Evolutionary conservation across 495 filamentous ascomycete genomes (phyloP).

Genomic region (Astrothelium macrocarpum): DNA sequence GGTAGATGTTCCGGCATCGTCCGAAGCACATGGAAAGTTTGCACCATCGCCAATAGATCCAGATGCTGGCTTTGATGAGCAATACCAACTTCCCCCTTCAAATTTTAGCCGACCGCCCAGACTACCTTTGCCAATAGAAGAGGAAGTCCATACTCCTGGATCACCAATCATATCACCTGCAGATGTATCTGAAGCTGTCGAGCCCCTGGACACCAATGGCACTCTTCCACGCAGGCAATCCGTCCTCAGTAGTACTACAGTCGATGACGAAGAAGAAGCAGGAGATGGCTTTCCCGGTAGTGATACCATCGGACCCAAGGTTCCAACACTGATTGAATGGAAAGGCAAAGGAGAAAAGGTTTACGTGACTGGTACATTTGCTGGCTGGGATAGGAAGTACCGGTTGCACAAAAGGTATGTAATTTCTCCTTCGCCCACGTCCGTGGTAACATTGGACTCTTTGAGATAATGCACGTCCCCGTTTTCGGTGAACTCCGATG

Average conservation of each 20-base stretch:
- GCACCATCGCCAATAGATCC: conserved; percentile 18
- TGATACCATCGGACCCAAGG: conserved; percentile 51
- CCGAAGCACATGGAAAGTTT: conserved; percentile 13
- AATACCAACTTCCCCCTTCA: conserved; percentile 23
- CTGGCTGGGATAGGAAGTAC: conserved; percentile 89
- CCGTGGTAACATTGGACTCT: background rate
- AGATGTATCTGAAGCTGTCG: conserved; percentile 42
- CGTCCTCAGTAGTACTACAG: conserved; percentile 56
- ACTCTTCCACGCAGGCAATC: conserved; percentile 43
- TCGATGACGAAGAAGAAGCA: conserved; percentile 69
- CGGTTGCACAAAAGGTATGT: conserved; percentile 74
- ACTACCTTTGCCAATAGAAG: conserved; percentile 81
- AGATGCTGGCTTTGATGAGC: conserved; percentile 17
- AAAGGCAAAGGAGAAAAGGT: conserved; percentile 67
- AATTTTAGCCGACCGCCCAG: conserved; percentile 70
- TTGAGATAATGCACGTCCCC: background rate
- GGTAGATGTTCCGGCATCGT: conserved; percentile 13
- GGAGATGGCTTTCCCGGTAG: conserved; percentile 48
- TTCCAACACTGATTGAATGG: conserved; percentile 82
- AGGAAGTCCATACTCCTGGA: conserved; percentile 74
- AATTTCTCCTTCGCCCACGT: background rate
- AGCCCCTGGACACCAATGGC: conserved; percentile 40
- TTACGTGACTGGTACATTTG: conserved; percentile 94
- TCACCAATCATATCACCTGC: conserved; percentile 70
- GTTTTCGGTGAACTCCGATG: background rate